phyloP scores from a whole-genome alignment of 2,329 filamentous ascomycete genomes.

The Xylariomycetidae sp. region DNA sequence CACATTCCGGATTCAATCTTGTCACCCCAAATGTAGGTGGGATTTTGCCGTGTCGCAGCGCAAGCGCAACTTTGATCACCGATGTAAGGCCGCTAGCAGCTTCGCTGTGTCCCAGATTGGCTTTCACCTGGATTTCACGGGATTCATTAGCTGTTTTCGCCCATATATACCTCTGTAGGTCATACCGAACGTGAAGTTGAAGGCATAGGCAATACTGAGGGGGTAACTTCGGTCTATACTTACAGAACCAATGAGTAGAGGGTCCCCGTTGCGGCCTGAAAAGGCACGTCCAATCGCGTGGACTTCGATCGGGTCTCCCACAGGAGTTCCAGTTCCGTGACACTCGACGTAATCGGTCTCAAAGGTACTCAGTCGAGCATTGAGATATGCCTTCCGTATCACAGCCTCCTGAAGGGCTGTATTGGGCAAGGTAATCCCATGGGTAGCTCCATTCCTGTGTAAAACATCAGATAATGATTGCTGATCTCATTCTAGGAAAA shows the following conservation, averaged over 20 bases:
- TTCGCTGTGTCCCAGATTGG: constrained; percentile 15
- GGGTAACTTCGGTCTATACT: too few relatives aligned
- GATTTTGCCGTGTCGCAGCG: constrained; percentile 5
- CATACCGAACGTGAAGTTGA: too few relatives aligned
- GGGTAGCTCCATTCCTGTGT: constrained; percentile 34
- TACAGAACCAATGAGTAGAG: constrained; percentile 11
- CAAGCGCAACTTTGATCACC: constrained; percentile 12
- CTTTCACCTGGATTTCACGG: constrained; percentile 10
- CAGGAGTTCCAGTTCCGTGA: constrained; percentile 23
- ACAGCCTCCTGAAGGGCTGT: constrained; percentile 25
- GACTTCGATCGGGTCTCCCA: constrained; percentile 23
- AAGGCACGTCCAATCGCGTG: constrained; percentile 12
- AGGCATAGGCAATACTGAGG: too few relatives aligned
- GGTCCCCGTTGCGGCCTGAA: not conserved
- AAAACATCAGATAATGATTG: not conserved
- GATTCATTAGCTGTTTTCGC: too few relatives aligned
- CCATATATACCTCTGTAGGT: too few relatives aligned
- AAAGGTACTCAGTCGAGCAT: constrained; percentile 21
- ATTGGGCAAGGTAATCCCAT: constrained; percentile 43
- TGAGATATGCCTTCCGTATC: constrained; percentile 30
- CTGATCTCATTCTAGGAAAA: not conserved
- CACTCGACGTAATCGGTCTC: constrained; percentile 24
- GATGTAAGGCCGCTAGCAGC: constrained; percentile 9
- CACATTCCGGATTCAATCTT: constrained; percentile 1
- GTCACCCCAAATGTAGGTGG: constrained; percentile 6